Base-by-base conservation (phyloP, 1,284 basidiomycete genomes). In the Sanguinoderma infundibulare region DNA sequence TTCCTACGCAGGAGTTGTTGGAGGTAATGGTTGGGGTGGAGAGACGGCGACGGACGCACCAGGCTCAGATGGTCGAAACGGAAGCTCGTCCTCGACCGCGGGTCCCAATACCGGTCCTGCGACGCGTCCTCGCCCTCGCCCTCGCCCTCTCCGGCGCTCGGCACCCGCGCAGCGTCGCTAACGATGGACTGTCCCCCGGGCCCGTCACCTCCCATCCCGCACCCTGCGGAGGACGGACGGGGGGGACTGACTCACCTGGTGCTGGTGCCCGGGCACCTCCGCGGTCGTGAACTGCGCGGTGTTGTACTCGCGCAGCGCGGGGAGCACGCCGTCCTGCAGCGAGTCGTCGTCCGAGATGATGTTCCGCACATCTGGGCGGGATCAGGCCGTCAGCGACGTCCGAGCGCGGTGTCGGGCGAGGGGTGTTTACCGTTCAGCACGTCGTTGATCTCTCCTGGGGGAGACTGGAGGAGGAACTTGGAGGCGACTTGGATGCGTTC, bases 371-470 rank as follows among this genome's bases (percentile, higher is more conserved):
- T 96, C 96, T 95, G 74, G n/a, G 54, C 57, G n/a, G 32, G 55
- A 54, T 58, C 62, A 60, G 50, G 57, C 36, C 40, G 53, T 61
- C 42, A 60, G 59, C 10, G 49, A 51, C 20, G 34, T 35, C 3
- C 20, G 32, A 24, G 32, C 32, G 0, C 49, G 9, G n/a, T 30
- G 10, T 20, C 30, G 32, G 0, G 32, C 20, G 15, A 20, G 24
- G 47, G 60, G 57, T 54, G 66, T 49, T 69, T 65, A 92, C 92
- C 94, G 72, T 94, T 95, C 61, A 97, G 83, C 28, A 97, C 94
- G 78, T 97, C 95, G 74, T 96, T 97, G 69, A 97, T 95, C 79
- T 98, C 93, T 56, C 96, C 96, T 0, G 96, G 96, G 14, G 96
- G 96, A 1, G 93, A 88, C 74, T 97, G 95, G 1, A 94, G 82